Base-by-base conservation (phyloP, 2,329 filamentous ascomycete genomes). In the Verticillium nubilum region DNA sequence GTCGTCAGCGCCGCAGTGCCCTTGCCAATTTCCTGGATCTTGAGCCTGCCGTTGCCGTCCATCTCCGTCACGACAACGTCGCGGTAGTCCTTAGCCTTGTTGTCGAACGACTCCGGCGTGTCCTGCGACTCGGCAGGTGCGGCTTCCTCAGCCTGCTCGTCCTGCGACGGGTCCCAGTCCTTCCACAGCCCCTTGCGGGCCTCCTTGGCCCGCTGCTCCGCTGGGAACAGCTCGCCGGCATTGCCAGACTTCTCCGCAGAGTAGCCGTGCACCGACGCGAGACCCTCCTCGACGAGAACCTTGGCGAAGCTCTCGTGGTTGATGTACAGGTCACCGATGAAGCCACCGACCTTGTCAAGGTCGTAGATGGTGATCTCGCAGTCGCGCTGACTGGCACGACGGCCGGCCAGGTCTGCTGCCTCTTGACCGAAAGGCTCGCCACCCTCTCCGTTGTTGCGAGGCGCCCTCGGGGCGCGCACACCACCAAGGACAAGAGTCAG, bases 281-380 rank as follows among this genome's bases (percentile, higher is more conserved):
- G 82, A 62, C 95, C 95, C 76, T 99, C 95, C 74, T 98, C 95
- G 1, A 99, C 86, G 1, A 99, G 84, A 2, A 91, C 75, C 80
- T 97, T 97, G 69, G 93, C 91, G 70, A 99, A 96, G 78, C 91
- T 98, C 76, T 98, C 94, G 58, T 93, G 90, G 80, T 92, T 94
- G 73, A 99, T 85, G 74, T 92, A 97, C 26, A 99, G 82, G 15
- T 92, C 91, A 59, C 95, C 95, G 66, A 99, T 98, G 80, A 99
- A 99, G 37, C 95, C 95, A 68, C 95, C 95, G 27, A 95, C 88
- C 81, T 97, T 98, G 81, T 99, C 95, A 66, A 92, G 90, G 68
- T 93, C 92, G 73, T 97, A 88, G 23, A 99, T 89, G 68, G 99
- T 93, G 60, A 99, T 91, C 75, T 98, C 94, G 55, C 95, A 93